Percentiles rank a stretch among this genome's conserved stretches.
These are phyloP conservation scores for Linnemannia hyalina DNA, from an alignment of 192 early-diverging fungal species.

Conservation along the genomic window DNA sequence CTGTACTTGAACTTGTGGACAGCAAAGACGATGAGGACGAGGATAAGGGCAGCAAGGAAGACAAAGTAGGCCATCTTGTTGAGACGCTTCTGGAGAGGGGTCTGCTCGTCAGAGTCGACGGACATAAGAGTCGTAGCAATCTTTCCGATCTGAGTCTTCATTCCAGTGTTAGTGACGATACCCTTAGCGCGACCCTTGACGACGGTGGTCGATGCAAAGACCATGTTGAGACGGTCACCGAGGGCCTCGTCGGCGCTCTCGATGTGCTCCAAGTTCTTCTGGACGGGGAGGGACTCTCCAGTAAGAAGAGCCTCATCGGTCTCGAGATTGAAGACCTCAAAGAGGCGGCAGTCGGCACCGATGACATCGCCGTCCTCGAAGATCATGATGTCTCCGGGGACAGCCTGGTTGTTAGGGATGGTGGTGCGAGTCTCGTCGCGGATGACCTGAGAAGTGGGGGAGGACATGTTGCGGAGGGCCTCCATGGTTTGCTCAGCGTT, in stretches of 20 bases:
- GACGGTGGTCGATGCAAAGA: conserved; percentile 90
- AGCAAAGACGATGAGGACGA: conserved; percentile 89
- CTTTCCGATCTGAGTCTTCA: conserved; percentile 92
- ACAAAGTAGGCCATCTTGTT: conserved; percentile 85
- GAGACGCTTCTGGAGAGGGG: conserved; percentile 76
- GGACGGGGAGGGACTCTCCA: conserved; percentile 88
- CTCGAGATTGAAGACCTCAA: conserved; percentile 90
- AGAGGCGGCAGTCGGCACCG: conserved; percentile 91
- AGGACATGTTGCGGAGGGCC: conserved; percentile 88
- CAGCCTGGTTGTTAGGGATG: conserved; percentile 83
- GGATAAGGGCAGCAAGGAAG: conserved; percentile 77
- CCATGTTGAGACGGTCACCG: conserved; percentile 93
- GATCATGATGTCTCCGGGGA: conserved; percentile 90
- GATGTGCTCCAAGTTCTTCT: conserved; percentile 79
- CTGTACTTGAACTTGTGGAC: conserved; percentile 73
- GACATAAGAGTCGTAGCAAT: conserved; percentile 88
- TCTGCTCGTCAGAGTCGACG: conserved; percentile 63
- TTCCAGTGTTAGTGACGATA: conserved; percentile 87
- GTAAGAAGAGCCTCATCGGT: conserved; percentile 94
- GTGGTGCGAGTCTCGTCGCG: conserved; percentile 82
- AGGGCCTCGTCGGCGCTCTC: conserved; percentile 76
- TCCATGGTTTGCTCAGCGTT: conserved; percentile 96
- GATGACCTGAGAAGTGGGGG: conserved; percentile 89
- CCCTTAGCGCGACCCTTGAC: conserved; percentile 93
- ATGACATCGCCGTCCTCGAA: conserved; percentile 95